phyloP scores from a whole-genome alignment of 169 alveolate species.

The Plasmodium gallinaceum region DNA sequence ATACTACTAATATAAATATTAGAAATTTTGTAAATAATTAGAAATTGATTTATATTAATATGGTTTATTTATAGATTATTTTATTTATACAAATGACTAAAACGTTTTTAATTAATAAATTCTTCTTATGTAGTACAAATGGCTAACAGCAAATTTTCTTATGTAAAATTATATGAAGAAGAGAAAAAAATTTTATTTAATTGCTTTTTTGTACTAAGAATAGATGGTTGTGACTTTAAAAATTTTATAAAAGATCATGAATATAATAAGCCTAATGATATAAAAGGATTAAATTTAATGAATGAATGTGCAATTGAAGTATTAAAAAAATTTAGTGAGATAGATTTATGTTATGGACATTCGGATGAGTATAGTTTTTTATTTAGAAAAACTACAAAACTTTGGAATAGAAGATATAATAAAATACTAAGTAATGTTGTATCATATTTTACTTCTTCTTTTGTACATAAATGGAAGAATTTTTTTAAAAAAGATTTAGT shows the following conservation, averaged over 20 bases:
- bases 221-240: conserved; percentile 96
- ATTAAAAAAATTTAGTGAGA: conserved; percentile 93
- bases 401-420: conserved; percentile 83
- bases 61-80: too few relatives aligned
- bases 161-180: conserved; percentile 94
- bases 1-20: too few relatives aligned
- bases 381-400: conserved; percentile 69
- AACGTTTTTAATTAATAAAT: too few relatives aligned
- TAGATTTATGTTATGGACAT: conserved; percentile 95
- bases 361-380: conserved; percentile 92
- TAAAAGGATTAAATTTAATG: conserved; percentile 91
- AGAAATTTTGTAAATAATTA: too few relatives aligned
- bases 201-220: conserved; percentile 94
- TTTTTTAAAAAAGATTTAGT: conserved; percentile 85
- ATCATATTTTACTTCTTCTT: conserved; percentile 93
- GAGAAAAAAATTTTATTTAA: conserved; percentile 87
- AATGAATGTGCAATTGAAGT: conserved; percentile 93
- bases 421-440: conserved; percentile 92
- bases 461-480: conserved; percentile 88
- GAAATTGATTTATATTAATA: too few relatives aligned
- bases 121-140: background rate
- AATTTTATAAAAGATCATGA: conserved; percentile 91
- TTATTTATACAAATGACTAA: too few relatives aligned
- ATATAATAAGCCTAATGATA: conserved; percentile 96
- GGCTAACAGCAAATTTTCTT: conserved; percentile 80